These are phyloP conservation scores for Nothophaeocryptopus gaeumannii DNA, from an alignment of 2,329 filamentous ascomycete species.

Conservation along the genomic window DNA sequence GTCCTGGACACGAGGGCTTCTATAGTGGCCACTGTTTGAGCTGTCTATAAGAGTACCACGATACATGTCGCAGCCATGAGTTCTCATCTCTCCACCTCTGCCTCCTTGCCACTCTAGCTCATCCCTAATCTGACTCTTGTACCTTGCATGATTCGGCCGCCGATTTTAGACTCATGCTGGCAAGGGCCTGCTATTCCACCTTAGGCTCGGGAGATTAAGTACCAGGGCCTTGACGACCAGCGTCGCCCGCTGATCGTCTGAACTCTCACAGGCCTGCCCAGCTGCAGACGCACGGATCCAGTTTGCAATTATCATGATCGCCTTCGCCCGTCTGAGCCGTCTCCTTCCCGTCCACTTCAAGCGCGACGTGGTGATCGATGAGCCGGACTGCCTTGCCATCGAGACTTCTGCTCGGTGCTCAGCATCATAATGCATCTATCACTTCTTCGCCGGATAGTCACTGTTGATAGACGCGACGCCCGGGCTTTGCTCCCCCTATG, in stretches of 20 bases:
- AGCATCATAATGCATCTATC: too few species aligned
- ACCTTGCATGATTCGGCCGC: slow-evolving; percentile 5
- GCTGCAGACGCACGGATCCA: neutral
- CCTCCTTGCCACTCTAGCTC: neutral
- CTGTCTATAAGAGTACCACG: too few species aligned
- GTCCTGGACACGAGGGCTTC: neutral
- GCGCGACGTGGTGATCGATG: too few species aligned
- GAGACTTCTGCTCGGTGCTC: too few species aligned
- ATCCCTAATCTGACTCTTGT: slow-evolving; percentile 1
- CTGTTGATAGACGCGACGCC: too few species aligned
- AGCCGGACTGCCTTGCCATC: too few species aligned
- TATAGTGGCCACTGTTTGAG: too few species aligned
- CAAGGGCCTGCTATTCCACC: neutral
- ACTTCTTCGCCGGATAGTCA: too few species aligned
- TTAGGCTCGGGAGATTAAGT: slow-evolving; percentile 4
- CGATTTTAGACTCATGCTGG: neutral
- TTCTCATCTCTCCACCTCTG: neutral
- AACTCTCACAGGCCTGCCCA: too few species aligned
- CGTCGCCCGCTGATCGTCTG: too few species aligned
- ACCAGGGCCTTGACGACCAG: too few species aligned
- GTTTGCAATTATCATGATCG: neutral
- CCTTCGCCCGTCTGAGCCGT: neutral
- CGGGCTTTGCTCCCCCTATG: too few species aligned
- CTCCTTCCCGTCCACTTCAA: neutral
- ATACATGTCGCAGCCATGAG: neutral